These are phyloP conservation scores for Cyclaneusma minus DNA, from an alignment of 2,329 filamentous ascomycete genomes.

Conservation along the genomic window DNA sequence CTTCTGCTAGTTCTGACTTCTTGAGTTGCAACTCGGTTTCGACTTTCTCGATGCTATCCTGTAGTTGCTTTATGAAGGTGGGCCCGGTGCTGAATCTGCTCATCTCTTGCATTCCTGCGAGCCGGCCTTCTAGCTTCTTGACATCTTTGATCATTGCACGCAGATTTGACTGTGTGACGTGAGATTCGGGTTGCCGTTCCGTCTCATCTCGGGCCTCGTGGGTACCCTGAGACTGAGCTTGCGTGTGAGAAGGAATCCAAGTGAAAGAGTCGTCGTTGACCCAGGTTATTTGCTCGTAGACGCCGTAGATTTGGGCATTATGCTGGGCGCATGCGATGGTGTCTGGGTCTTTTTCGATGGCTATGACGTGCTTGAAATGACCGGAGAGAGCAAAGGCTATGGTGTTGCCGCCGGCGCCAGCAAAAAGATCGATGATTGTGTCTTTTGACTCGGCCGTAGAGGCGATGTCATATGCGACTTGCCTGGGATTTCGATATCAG, in stretches of 20 bases:
- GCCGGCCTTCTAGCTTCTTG: too few species aligned
- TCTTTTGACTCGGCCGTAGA: slow-evolving; percentile 20
- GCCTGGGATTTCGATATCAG: slow-evolving; percentile 25
- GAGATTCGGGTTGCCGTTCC: too few species aligned
- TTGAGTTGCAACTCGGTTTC: slow-evolving; percentile 13
- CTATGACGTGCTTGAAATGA: slow-evolving; percentile 72
- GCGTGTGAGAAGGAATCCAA: slow-evolving; percentile 18
- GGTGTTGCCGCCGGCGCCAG: slow-evolving; percentile 80
- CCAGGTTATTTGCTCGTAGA: slow-evolving; percentile 67
- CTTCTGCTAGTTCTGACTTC: too few species aligned
- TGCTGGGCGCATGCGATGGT: slow-evolving; percentile 82
- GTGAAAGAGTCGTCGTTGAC: slow-evolving; percentile 78
- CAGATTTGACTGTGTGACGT: too few species aligned
- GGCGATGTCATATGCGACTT: slow-evolving; percentile 60
- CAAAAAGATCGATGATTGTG: slow-evolving; percentile 70
- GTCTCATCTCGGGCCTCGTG: too few species aligned
- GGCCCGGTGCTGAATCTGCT: too few species aligned
- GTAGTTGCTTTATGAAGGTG: too few species aligned
- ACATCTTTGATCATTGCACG: too few species aligned
- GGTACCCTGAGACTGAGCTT: too few species aligned
- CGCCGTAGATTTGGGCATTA: slow-evolving; percentile 77
- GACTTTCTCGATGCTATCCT: slow-evolving; percentile 29
- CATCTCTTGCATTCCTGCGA: slow-evolving; percentile 9
- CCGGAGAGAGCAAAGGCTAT: slow-evolving; percentile 82
- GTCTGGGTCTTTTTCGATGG: slow-evolving; percentile 68